Evolutionary conservation across 2,329 filamentous ascomycete species (phyloP).

Genomic region (Aspergillus phoenicis): DNA sequence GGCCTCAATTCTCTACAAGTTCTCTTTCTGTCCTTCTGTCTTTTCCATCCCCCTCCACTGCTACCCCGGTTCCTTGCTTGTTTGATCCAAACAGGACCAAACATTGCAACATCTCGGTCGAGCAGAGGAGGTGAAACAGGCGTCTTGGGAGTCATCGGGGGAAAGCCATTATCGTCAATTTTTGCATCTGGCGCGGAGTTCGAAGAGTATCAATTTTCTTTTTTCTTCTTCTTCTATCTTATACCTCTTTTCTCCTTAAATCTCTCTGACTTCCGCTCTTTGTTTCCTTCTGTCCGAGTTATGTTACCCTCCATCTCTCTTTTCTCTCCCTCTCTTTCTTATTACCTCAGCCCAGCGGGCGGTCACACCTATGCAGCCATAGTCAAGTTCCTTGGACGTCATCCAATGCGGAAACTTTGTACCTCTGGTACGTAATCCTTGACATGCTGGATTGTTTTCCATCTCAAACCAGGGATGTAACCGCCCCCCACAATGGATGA

Average conservation of each 20-base stretch:
- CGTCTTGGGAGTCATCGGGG: slow-evolving; percentile 32
- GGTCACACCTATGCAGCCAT: too few relatives aligned
- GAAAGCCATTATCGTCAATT: slow-evolving; percentile 21
- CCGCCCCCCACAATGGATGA: too few relatives aligned
- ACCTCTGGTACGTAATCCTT: too few relatives aligned
- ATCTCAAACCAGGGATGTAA: too few relatives aligned
- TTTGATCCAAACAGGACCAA: slow-evolving; percentile 9
- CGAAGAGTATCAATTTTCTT: slow-evolving; percentile 18
- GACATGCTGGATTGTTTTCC: too few relatives aligned
- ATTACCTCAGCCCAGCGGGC: slow-evolving; percentile 1
- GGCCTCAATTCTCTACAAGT: not conserved
- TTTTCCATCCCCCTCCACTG: slow-evolving; percentile 4
- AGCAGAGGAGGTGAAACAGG: slow-evolving; percentile 27
- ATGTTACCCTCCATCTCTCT: not conserved
- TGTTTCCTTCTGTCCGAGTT: slow-evolving; percentile 17
- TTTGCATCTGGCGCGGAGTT: slow-evolving; percentile 35
- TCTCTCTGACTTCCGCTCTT: slow-evolving; percentile 16
- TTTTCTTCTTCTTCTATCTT: slow-evolving; percentile 21
- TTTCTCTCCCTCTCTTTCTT: not conserved
- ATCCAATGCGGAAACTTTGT: too few relatives aligned
- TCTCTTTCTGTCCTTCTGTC: slow-evolving; percentile 7
- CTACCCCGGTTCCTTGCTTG: not conserved
- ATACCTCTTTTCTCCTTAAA: slow-evolving; percentile 5
- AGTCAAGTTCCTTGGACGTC: too few relatives aligned
- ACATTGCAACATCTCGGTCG: slow-evolving; percentile 22